Conservation (phyloP, 2,329 filamentous ascomycete genomes). For the Monosporascus cannonballus region DNA sequence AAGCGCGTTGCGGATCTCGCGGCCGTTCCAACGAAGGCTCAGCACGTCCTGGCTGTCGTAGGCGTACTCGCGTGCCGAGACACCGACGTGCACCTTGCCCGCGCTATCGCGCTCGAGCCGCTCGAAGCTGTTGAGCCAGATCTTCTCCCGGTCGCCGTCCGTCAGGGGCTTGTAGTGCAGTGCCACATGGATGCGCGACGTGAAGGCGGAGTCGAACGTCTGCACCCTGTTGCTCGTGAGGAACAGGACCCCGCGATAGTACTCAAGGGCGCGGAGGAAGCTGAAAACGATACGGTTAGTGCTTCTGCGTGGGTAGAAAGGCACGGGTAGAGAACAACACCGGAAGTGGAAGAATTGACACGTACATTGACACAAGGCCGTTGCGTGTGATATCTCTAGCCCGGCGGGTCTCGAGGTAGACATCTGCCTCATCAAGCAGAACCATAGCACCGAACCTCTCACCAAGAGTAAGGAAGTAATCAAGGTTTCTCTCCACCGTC, state of each 20-base stretch:
- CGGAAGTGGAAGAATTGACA: background rate
- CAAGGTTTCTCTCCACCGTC: conserved; percentile 36
- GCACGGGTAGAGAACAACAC: too few species aligned
- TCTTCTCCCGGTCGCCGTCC: conserved; percentile 35
- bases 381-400: conserved; percentile 39
- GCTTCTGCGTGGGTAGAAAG: too few species aligned
- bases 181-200: conserved; percentile 43
- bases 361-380: conserved; percentile 37
- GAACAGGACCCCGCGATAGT: conserved; percentile 45
- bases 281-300: background rate
- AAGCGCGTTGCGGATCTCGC: conserved; percentile 29
- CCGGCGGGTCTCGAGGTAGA: conserved; percentile 49
- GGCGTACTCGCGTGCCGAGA: conserved; percentile 34
- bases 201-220: conserved; percentile 42
- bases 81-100: conserved; percentile 30
- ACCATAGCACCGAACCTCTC: conserved; percentile 46
- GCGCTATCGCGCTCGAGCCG: conserved; percentile 35
- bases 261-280: conserved; percentile 45
- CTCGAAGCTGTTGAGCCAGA: conserved; percentile 42
- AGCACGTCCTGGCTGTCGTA: conserved; percentile 31
- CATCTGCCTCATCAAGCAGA: conserved; percentile 54
- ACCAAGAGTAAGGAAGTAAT: conserved; percentile 42
- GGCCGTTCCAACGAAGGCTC: conserved; percentile 30
- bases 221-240: conserved; percentile 45
- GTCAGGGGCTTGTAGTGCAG: conserved; percentile 38